phyloP scores from a whole-genome alignment of 371 early-diverging fungal genomes.

The Batrachochytrium dendrobatidis region DNA sequence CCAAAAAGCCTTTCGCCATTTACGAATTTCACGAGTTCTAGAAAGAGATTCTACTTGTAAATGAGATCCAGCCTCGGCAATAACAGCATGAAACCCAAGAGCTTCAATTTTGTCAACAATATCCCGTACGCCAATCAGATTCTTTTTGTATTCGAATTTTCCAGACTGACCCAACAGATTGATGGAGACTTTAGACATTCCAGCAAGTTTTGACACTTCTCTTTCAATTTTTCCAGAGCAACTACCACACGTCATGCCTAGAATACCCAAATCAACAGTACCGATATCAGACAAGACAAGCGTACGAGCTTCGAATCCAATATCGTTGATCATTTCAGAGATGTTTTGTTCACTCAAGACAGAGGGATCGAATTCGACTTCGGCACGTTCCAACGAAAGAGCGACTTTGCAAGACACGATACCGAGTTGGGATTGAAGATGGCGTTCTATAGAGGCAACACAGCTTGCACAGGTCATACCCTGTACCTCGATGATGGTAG shows the following conservation, averaged over 20 bases:
- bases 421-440: conserved; percentile 53
- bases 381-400: conserved; percentile 76
- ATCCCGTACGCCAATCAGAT: conserved; percentile 61
- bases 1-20: conserved; percentile 66
- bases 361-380: conserved; percentile 53
- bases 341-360: conserved; percentile 35
- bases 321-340: conserved; percentile 57
- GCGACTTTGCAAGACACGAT: conserved; percentile 65
- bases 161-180: conserved; percentile 72
- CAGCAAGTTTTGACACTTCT: conserved; percentile 52
- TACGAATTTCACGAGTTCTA: conserved; percentile 76
- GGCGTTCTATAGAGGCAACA: conserved; percentile 62
- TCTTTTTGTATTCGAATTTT: conserved; percentile 56
- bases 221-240: conserved; percentile 75
- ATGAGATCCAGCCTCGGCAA: conserved; percentile 50
- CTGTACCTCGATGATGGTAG: conserved; percentile 19
- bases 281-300: conserved; percentile 10
- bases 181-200: conserved; percentile 62
- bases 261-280: conserved; percentile 55
- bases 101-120: conserved; percentile 72
- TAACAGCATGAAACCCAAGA: conserved; percentile 79
- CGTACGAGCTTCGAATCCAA: conserved; percentile 72
- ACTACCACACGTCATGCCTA: conserved; percentile 89
- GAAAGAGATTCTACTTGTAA: conserved; percentile 85
- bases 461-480: conserved; percentile 49